Evolutionary conservation across 2,329 filamentous ascomycete species (phyloP).

Genomic region (Cladobotryum mycophilum): DNA sequence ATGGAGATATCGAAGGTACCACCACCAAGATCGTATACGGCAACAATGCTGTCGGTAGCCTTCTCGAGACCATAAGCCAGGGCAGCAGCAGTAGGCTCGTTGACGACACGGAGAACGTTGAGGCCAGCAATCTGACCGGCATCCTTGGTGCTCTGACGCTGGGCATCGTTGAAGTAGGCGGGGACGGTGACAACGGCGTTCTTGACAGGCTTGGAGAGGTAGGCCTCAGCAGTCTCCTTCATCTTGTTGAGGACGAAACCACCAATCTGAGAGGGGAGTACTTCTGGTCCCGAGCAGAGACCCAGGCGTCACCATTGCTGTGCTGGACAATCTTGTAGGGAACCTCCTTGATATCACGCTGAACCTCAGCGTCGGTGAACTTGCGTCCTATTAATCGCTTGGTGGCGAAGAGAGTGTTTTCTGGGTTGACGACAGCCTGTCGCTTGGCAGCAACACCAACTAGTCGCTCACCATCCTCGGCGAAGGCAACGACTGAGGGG

Average conservation of each 20-base stretch:
- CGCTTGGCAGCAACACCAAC: constrained; percentile 97
- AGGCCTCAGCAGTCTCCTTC: constrained; percentile 97
- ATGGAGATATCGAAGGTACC: constrained; percentile 99
- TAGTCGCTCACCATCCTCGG: constrained; percentile 89
- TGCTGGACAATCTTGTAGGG: constrained; percentile 99
- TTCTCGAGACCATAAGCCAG: constrained; percentile 96
- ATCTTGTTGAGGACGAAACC: constrained; percentile 96
- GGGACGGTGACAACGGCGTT: constrained; percentile 96
- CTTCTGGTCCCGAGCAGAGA: constrained; percentile 85
- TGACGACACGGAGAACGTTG: constrained; percentile 94
- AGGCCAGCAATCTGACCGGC: constrained; percentile 93
- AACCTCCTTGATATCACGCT: constrained; percentile 95
- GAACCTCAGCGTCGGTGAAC: constrained; percentile 88
- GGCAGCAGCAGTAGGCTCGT: constrained; percentile 94
- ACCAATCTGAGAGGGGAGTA: constrained; percentile 97
- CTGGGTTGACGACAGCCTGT: constrained; percentile 95
- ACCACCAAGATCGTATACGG: constrained; percentile 96
- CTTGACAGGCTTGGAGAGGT: constrained; percentile 84
- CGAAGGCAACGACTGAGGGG: constrained; percentile 87
- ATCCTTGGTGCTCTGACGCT: constrained; percentile 97
- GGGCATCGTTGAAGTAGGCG: constrained; percentile 98
- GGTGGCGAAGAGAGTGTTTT: constrained; percentile 96
- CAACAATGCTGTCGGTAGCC: constrained; percentile 81
- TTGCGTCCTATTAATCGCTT: constrained; percentile 98
- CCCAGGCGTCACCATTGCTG: constrained; percentile 93